phyloP scores from a whole-genome alignment of 78 protist species.

The Ministeria vibrans region DNA sequence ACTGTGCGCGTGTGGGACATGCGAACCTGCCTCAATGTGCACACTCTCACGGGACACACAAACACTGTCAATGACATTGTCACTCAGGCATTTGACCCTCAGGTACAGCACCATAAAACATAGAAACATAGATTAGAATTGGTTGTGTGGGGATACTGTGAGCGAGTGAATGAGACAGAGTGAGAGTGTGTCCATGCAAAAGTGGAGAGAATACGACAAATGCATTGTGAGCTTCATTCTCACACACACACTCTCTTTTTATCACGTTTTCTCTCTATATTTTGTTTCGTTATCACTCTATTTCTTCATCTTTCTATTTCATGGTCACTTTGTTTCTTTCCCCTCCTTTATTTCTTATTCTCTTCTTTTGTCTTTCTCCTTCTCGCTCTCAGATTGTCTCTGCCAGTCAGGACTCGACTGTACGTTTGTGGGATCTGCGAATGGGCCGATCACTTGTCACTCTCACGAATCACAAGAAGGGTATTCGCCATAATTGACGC shows the following conservation, averaged over 20 bases:
- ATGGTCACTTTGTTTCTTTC: background rate
- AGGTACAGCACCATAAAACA: too few relatives aligned
- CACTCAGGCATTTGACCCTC: constrained; percentile 71
- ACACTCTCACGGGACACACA: constrained; percentile 73
- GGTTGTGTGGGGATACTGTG: too few relatives aligned
- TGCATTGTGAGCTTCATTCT: too few relatives aligned
- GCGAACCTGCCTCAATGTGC: constrained; percentile 68
- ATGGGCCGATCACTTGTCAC: constrained; percentile 42
- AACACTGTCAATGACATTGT: constrained; percentile 55
- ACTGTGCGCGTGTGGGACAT: constrained; percentile 92
- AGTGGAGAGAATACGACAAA: too few relatives aligned
- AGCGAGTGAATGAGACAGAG: too few relatives aligned
- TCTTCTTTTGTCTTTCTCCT: background rate
- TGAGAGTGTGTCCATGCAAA: too few relatives aligned
- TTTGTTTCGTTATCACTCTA: too few relatives aligned
- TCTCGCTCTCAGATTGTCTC: background rate
- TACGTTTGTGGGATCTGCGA: constrained; percentile 94
- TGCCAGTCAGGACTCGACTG: constrained; percentile 70
- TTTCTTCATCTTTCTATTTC: background rate
- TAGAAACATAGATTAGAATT: too few relatives aligned
- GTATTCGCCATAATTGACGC: too few relatives aligned
- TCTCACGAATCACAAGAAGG: constrained; percentile 96
- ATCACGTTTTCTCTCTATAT: too few relatives aligned
- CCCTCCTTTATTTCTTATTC: background rate
- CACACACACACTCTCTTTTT: too few relatives aligned